A percentile compares a stretch with the other conserved stretches of the same genome.
These are phyloP conservation scores for Lentinula aciculospora DNA, from an alignment of 768 basidiomycete species.

Conservation along the genomic window DNA sequence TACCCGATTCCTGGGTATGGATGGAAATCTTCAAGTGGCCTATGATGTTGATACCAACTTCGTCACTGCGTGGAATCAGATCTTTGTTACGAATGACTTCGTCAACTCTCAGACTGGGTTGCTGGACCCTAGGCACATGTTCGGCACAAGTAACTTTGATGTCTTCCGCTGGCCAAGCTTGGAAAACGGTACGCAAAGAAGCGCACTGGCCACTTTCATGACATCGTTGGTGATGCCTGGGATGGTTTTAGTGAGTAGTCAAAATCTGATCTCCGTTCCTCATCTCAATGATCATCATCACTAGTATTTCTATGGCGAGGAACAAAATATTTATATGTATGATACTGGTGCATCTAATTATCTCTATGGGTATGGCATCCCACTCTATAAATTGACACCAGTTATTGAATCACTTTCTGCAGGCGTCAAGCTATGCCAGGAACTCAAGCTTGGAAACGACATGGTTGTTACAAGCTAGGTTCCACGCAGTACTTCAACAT, in stretches of 20 bases:
- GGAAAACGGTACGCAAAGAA: slow-evolving; percentile 75
- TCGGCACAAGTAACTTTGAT: slow-evolving; percentile 90
- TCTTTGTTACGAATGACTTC: slow-evolving; percentile 86
- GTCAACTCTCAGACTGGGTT: slow-evolving; percentile 59
- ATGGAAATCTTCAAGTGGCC: slow-evolving; percentile 88
- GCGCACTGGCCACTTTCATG: slow-evolving; percentile 74
- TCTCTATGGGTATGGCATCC: slow-evolving; percentile 65
- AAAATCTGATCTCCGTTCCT: slow-evolving; percentile 41
- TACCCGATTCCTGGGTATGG: slow-evolving; percentile 89
- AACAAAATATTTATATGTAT: slow-evolving; percentile 83
- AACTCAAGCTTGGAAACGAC: slow-evolving; percentile 85
- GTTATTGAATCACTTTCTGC: slow-evolving; percentile 21
- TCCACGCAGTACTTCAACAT: slow-evolving; percentile 94
- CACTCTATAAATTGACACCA: slow-evolving; percentile 38
- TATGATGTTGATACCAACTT: slow-evolving; percentile 83
- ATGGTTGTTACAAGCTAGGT: slow-evolving; percentile 88
- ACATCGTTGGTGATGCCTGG: slow-evolving; percentile 84
- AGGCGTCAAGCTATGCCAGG: slow-evolving; percentile 92
- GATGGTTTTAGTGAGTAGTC: slow-evolving; percentile 58
- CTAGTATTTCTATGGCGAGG: slow-evolving; percentile 91
- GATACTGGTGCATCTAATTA: slow-evolving; percentile 92
- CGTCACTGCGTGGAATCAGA: slow-evolving; percentile 88
- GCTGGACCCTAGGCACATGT: slow-evolving; percentile 86
- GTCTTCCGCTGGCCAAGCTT: slow-evolving; percentile 91
- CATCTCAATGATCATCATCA: slow-evolving; percentile 78